Base-by-base conservation (phyloP, 305 asterid species). In the Fraxinus paxiana region DNA sequence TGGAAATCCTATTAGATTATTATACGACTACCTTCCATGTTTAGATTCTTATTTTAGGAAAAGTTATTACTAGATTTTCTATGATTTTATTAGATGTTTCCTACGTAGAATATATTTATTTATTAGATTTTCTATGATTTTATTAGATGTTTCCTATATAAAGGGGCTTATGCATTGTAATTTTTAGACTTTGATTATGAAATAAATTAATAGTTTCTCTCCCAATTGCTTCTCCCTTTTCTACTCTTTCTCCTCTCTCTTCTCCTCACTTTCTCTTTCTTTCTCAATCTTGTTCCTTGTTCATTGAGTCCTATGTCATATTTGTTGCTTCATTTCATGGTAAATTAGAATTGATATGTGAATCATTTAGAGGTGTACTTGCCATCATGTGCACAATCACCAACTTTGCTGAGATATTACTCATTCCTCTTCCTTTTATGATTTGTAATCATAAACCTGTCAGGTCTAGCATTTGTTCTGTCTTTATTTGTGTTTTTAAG, bases 401-500 rank as follows among this genome's bases (percentile, higher is more conserved):
- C 75, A 17, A 65, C 5, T 10, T 24, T 26, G 59, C 82, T 77
- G 70, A 22, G 63, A 77, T 10, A 18, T 65, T 65, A 37, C 79
- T 59, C 74, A 31, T 10, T 70, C 70, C 10, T 22, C 43, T 22
- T 35, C 51, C 35, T 75, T 75, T 26, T 54, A 34, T 5, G n/a
- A 43, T 46, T 35, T 61, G 34, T 24, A 26, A 26, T 26, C 73
- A 65, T 22, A 15, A 65, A 65, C 35, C 73, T 22, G 34, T 22
- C 13, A 8, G 13, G 28, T 24, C 7, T 2, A 26, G 34, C 33
- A 65, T 22, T 26, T 10, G 6, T 6, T 15, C 56, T 15, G 1
- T 18, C 69, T 54, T 82, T 73, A 48, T 82, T 51, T 77, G 18
- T 38, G 67, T 63, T 30, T 77, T 28, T 37, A 38, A 56, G 3